Evolutionary conservation across 805 yeast genomes (phyloP).

Genomic region (Scheffersomyces spartinae): DNA sequence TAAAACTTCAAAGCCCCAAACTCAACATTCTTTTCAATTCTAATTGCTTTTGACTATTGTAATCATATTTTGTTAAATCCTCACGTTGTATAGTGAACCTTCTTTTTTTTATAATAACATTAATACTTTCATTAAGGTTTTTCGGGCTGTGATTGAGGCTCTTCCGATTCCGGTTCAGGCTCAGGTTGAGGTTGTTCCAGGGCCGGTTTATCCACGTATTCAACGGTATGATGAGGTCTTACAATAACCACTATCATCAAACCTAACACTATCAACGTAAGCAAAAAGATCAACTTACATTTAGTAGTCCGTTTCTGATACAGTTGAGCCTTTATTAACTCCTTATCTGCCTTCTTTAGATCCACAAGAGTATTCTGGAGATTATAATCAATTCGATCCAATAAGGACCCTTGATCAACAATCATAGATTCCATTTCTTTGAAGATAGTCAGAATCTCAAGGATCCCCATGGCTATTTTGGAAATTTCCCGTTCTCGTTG

Average conservation of each 20-base stretch:
- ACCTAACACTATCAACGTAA: conserved; percentile 60
- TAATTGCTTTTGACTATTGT: too few species aligned
- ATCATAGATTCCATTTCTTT: conserved; percentile 86
- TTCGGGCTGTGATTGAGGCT: neutral
- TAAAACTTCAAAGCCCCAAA: too few species aligned
- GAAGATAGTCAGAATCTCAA: conserved; percentile 88
- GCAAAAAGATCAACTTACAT: conserved; percentile 73
- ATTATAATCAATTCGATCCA: conserved; percentile 91
- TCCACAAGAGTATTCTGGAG: conserved; percentile 69
- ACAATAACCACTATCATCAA: conserved; percentile 59
- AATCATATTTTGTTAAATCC: too few species aligned
- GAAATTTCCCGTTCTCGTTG: conserved; percentile 86
- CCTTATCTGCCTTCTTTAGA: conserved; percentile 65
- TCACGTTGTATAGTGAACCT: conserved; percentile 1
- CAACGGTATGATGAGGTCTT: conserved; percentile 37
- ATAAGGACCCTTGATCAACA: conserved; percentile 88
- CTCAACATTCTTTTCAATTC: too few species aligned
- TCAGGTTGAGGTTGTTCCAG: neutral
- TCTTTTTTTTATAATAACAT: too few species aligned
- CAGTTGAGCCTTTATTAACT: conserved; percentile 60
- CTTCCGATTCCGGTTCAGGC: neutral
- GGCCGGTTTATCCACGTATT: conserved; percentile 10
- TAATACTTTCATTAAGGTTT: too few species aligned
- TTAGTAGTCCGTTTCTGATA: conserved; percentile 86
- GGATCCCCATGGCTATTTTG: conserved; percentile 84